Percentiles rank a stretch among this genome's conserved stretches.
Conservation (phyloP, 805 yeast genomes). For the Jamesozyma jinghongensis region DNA sequence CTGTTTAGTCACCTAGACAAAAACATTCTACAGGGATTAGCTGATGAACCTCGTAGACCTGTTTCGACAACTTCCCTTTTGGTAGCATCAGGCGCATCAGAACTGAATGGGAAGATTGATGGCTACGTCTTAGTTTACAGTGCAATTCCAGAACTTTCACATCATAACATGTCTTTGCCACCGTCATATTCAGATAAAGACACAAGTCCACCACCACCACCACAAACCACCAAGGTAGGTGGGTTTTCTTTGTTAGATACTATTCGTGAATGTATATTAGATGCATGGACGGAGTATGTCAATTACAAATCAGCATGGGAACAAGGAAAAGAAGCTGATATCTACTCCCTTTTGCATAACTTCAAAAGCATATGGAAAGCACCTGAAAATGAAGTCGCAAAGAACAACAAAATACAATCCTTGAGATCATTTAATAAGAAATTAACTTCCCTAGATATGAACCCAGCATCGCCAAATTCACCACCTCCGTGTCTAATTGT, state of each 20-base stretch:
- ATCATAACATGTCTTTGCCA: slow-evolving; percentile 31
- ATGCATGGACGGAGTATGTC: slow-evolving; percentile 66
- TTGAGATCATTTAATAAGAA: slow-evolving; percentile 25
- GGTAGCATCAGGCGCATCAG: slow-evolving; percentile 74
- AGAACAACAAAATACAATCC: slow-evolving; percentile 26
- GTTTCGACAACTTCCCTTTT: slow-evolving; percentile 58
- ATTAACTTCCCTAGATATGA: slow-evolving; percentile 27
- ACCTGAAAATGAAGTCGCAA: slow-evolving; percentile 19
- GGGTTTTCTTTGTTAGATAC: slow-evolving; percentile 30
- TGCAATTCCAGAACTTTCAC: slow-evolving; percentile 49
- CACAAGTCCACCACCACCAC: slow-evolving; percentile 2
- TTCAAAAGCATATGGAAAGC: slow-evolving; percentile 51
- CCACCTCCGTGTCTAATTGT: slow-evolving; percentile 62
- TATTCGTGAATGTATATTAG: slow-evolving; percentile 49
- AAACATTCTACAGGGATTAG: slow-evolving; percentile 51
- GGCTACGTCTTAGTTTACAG: slow-evolving; percentile 65
- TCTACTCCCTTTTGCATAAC: slow-evolving; percentile 50
- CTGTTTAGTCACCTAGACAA: slow-evolving; percentile 52
- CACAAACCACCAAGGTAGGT: slow-evolving; percentile 12
- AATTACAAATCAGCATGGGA: slow-evolving; percentile 50
- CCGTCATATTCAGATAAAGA: slow-evolving; percentile 39
- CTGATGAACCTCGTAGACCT: slow-evolving; percentile 51
- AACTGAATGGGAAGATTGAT: slow-evolving; percentile 63
- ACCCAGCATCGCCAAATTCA: slow-evolving; percentile 32
- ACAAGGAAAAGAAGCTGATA: slow-evolving; percentile 57